These are phyloP conservation scores for Ogataea parapolymorpha DNA, from an alignment of 805 yeast species.

Conservation along the genomic window DNA sequence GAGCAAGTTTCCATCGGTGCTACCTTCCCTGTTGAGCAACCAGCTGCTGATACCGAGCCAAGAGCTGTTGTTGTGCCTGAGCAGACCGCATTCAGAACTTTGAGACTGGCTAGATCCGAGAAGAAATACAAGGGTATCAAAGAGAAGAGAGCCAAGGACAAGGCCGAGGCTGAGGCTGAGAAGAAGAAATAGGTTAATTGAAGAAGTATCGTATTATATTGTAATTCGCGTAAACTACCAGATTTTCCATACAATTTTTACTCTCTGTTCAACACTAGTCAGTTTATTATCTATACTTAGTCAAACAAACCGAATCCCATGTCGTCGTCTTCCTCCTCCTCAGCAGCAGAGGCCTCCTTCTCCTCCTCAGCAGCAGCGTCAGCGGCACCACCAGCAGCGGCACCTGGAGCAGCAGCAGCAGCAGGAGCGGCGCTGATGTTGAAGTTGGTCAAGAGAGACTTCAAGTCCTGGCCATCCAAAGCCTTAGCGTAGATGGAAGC, in stretches of 20 bases:
- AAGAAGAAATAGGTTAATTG: slow-evolving; percentile 79
- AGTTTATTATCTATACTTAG: slow-evolving; percentile 36
- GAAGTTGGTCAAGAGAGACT: slow-evolving; percentile 61
- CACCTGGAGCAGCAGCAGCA: slow-evolving; percentile 46
- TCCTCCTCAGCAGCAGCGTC: slow-evolving; percentile 49
- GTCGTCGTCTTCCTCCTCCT: slow-evolving; percentile 75
- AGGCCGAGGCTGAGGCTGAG: slow-evolving; percentile 99
- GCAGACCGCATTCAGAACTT: slow-evolving; percentile 83
- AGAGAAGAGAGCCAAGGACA: slow-evolving; percentile 95
- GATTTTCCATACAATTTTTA: no score
- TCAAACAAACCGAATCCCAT: slow-evolving; percentile 93
- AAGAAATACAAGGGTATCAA: slow-evolving; percentile 93
- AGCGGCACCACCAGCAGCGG: slow-evolving; percentile 43
- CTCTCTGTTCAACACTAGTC: neutral
- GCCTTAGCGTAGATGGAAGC: slow-evolving; percentile 81
- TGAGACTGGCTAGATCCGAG: slow-evolving; percentile 92
- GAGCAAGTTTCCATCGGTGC: slow-evolving; percentile 77
- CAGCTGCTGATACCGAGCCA: slow-evolving; percentile 67
- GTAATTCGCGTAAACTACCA: no score
- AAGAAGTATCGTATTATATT: slow-evolving; percentile 4
- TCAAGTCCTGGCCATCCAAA: slow-evolving; percentile 73
- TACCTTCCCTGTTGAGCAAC: slow-evolving; percentile 89
- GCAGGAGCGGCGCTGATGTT: slow-evolving; percentile 49
- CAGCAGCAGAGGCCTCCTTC: slow-evolving; percentile 58
- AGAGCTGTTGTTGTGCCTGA: slow-evolving; percentile 83